Conservation (phyloP, 805 yeast genomes). For the Saccharomycopsis microspora region DNA sequence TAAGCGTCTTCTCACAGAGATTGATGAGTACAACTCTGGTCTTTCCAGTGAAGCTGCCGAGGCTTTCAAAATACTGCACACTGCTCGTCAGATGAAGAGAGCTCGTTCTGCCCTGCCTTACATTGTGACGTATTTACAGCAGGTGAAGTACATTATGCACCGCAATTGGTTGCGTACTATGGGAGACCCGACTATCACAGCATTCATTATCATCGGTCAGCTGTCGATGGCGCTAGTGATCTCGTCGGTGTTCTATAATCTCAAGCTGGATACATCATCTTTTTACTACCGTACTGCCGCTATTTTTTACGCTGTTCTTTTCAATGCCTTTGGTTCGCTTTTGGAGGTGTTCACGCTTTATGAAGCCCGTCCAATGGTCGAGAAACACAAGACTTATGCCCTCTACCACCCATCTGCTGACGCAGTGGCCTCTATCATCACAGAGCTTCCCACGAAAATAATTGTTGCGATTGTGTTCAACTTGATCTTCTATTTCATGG, state of each 20-base stretch:
- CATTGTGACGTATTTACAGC: conserved; percentile 40
- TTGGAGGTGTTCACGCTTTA: conserved; percentile 44
- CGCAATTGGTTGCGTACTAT: conserved; percentile 39
- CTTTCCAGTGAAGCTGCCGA: conserved; percentile 17
- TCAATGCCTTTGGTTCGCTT: conserved; percentile 50
- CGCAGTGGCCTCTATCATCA: conserved; percentile 39
- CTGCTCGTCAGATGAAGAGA: conserved; percentile 39
- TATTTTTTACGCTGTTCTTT: conserved; percentile 55
- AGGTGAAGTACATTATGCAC: conserved; percentile 32
- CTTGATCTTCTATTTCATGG: conserved; percentile 40
- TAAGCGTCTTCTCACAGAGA: conserved; percentile 27
- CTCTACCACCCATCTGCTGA: conserved; percentile 51
- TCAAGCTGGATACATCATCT: conserved; percentile 30
- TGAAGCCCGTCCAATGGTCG: conserved; percentile 46
- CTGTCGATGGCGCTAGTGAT: conserved; percentile 41
- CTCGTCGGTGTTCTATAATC: conserved; percentile 47
- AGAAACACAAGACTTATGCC: conserved; percentile 46
- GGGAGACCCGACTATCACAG: conserved; percentile 38
- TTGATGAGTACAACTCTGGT: conserved; percentile 26
- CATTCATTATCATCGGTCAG: conserved; percentile 33
- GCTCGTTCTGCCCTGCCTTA: conserved; percentile 39
- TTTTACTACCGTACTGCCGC: conserved; percentile 50
- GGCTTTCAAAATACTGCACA: conserved; percentile 29
- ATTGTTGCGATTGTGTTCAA: conserved; percentile 35
- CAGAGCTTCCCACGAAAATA: conserved; percentile 42